Conservation (phyloP, 345 rosid genomes). For the Kernera saxatilis region DNA sequence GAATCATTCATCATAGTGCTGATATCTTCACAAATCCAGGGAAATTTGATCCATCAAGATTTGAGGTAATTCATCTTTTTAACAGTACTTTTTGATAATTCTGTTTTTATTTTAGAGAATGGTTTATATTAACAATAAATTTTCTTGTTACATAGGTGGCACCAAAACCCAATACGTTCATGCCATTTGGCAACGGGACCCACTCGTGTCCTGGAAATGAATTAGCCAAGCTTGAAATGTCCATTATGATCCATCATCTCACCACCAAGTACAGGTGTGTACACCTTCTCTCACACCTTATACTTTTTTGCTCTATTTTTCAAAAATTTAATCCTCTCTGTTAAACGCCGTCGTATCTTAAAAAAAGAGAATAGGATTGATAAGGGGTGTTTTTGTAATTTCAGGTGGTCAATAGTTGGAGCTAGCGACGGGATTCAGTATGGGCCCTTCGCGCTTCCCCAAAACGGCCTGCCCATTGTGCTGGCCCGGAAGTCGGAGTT, state of each 20-base stretch:
- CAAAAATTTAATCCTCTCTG: neutral
- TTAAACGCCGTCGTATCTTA: neutral
- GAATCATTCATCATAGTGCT: conserved; percentile 82
- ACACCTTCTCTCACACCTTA: neutral
- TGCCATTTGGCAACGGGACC: conserved; percentile 91
- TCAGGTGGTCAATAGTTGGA: conserved; percentile 61
- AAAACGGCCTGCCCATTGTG: conserved; percentile 70
- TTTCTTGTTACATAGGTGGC: conserved; percentile 41
- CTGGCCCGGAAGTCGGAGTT: conserved; percentile 35
- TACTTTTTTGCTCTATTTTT: neutral
- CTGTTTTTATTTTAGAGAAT: neutral
- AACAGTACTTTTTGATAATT: neutral
- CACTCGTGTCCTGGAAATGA: conserved; percentile 93
- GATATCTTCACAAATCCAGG: conserved; percentile 61
- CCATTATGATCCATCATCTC: conserved; percentile 78
- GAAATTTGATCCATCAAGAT: conserved; percentile 80
- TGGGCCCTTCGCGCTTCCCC: conserved; percentile 84
- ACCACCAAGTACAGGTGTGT: conserved; percentile 86
- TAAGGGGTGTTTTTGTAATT: neutral
- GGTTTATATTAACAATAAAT: neutral
- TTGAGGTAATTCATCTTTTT: conserved; percentile 50
- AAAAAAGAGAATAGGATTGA: conserved; percentile 10
- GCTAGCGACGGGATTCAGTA: conserved; percentile 61
- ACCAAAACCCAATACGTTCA: conserved; percentile 73
- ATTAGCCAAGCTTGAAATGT: conserved; percentile 71